phyloP scores from a whole-genome alignment of 2,329 filamentous ascomycete genomes.

The Sporothrix curviconia region DNA sequence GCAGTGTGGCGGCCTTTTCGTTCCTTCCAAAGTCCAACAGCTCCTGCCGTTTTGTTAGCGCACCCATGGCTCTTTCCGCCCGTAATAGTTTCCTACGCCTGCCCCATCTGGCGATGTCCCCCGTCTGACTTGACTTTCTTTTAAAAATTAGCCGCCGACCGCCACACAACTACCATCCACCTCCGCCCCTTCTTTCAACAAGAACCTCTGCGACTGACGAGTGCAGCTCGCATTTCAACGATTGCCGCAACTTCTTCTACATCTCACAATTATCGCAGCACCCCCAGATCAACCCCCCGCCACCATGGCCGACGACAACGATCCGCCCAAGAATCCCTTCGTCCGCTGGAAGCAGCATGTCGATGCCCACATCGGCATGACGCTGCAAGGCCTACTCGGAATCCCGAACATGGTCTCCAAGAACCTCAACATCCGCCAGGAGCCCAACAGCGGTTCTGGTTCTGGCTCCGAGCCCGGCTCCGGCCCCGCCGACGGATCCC shows the following conservation, averaged over 20 bases:
- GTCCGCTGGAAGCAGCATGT: slow-evolving; percentile 36
- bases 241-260: not conserved
- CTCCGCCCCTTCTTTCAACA: slow-evolving; percentile 6
- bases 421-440: slow-evolving; percentile 21
- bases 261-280: not conserved
- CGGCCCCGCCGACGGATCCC: not conserved
- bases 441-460: slow-evolving; percentile 4
- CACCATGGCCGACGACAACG: slow-evolving; percentile 20
- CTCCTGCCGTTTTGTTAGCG: too few relatives aligned
- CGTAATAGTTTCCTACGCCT: too few relatives aligned
- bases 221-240: not conserved
- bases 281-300: not conserved
- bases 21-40: too few relatives aligned
- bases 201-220: not conserved
- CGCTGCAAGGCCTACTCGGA: slow-evolving; percentile 25
- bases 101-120: not conserved
- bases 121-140: too few relatives aligned
- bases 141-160: too few relatives aligned
- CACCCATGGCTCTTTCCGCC: too few relatives aligned
- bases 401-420: slow-evolving; percentile 24
- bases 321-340: slow-evolving; percentile 30
- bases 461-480: not conserved
- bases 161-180: not conserved
- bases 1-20: not conserved
- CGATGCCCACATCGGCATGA: slow-evolving; percentile 32